Evolutionary conservation across 352 stramenopile species (phyloP), one percentile per base, ranked within the genome.

Genomic region (Phytophthora citricola): DNA sequence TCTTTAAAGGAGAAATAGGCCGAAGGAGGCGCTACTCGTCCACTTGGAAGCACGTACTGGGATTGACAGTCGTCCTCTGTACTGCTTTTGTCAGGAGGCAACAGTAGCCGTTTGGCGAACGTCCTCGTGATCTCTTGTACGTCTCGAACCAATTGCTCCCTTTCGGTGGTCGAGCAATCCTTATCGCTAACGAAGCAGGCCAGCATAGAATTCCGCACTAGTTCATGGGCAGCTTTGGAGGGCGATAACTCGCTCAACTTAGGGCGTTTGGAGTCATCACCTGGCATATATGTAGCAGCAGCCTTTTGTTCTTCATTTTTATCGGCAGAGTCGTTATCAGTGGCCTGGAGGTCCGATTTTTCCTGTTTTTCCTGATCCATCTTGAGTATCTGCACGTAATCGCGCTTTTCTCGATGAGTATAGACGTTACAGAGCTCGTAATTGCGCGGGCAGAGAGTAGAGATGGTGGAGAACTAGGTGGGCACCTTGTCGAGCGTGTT

Each of bases 1-100:
- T 79, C 79, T 4, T 53, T 76, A 38, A 95, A 88, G 31, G 59
- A 71, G 40, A 92, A 93, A 65, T 89, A 92, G 57, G 85, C 81
- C 3, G 64, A 74, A 14, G 87, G 85, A 24, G 80, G 83, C 39
- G 73, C 38, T 9, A 91, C 80, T 0, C 29, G 27, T 8, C 46
- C 54, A 5, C 39, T 39, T 15, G 76, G 79, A 10, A 83, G 57
- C 26, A 78, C 49, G 45, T 82, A 80, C 39, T 76, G 74, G n/a
- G 65, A 58, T 29, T 76, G 53, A 26, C 8, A 24, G 14, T 74
- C 43, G 22, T 76, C 62, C 8, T 63, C 50, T 54, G 49, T 41
- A 14, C 11, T 58, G 3, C 15, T 34, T 20, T 73, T 29, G 22
- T 73, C 56, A 6, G 66, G 49, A 56, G 66, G 17, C 17, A 72